Evolutionary conservation across 129 eudicot species (phyloP).

Genomic region (Helianthus annuus): HanXRQr2.0-SUNRISE NC_035447.2:32223385-32223884

Average conservation of each 20-base stretch:
- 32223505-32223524: too few relatives aligned
- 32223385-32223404: too few relatives aligned
- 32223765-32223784: conserved; percentile 27
- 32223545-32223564: too few relatives aligned
- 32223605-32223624: conserved; percentile 16
- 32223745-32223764: conserved; percentile 26
- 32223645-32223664: conserved; percentile 12
- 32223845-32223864: conserved; percentile 30
- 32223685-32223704: background rate
- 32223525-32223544: too few relatives aligned
- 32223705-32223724: conserved; percentile 2
- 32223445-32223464: too few relatives aligned
- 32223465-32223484: too few relatives aligned
- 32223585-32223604: conserved; percentile 12
- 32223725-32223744: conserved; percentile 20
- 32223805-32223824: conserved; percentile 29
- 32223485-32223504: too few relatives aligned
- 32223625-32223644: background rate
- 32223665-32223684: conserved; percentile 27
- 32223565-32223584: background rate
- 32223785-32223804: conserved; percentile 17
- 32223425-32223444: too few relatives aligned
- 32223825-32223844: conserved; percentile 22
- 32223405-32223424: too few relatives aligned
- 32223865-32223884: conserved; percentile 33